phyloP scores from a whole-genome alignment of 495 filamentous ascomycete species.

The Trichoderma virens region DNA sequence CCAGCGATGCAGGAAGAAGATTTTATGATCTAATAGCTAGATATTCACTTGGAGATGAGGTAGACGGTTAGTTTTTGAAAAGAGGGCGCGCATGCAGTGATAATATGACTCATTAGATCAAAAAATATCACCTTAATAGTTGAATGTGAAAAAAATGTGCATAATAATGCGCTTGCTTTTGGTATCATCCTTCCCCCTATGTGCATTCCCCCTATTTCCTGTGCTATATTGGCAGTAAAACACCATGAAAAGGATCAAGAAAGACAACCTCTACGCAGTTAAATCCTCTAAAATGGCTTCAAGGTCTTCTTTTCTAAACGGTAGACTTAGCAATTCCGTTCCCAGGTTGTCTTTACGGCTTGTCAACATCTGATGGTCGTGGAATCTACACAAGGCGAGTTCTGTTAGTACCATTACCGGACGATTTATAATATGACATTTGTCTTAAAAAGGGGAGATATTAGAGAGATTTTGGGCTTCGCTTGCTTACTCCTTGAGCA shows the following conservation, averaged over 20 bases:
- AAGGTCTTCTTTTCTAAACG: slow-evolving; percentile 80
- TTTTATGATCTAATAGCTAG: background rate
- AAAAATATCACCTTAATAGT: background rate
- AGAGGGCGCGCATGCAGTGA: background rate
- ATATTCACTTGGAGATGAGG: background rate
- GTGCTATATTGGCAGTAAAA: background rate
- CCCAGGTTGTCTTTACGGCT: slow-evolving; percentile 78
- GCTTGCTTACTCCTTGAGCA: slow-evolving; percentile 87
- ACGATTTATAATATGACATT: too few relatives aligned
- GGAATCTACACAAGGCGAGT: slow-evolving; percentile 60
- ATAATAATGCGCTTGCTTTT: too few relatives aligned
- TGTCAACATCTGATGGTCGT: slow-evolving; percentile 94
- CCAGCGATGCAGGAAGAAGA: background rate
- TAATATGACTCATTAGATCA: background rate
- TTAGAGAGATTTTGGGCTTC: too few relatives aligned
- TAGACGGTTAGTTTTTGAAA: background rate
- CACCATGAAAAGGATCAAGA: background rate
- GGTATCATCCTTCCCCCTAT: background rate
- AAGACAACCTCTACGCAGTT: slow-evolving; percentile 33
- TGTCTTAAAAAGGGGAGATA: too few relatives aligned
- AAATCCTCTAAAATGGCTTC: slow-evolving; percentile 85
- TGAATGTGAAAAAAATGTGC: too few relatives aligned
- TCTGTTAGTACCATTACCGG: too few relatives aligned
- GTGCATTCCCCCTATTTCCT: background rate
- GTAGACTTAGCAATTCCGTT: slow-evolving; percentile 76